Base-by-base conservation (phyloP, 2,329 filamentous ascomycete species). In the Bipolaris victoriae region DNA sequence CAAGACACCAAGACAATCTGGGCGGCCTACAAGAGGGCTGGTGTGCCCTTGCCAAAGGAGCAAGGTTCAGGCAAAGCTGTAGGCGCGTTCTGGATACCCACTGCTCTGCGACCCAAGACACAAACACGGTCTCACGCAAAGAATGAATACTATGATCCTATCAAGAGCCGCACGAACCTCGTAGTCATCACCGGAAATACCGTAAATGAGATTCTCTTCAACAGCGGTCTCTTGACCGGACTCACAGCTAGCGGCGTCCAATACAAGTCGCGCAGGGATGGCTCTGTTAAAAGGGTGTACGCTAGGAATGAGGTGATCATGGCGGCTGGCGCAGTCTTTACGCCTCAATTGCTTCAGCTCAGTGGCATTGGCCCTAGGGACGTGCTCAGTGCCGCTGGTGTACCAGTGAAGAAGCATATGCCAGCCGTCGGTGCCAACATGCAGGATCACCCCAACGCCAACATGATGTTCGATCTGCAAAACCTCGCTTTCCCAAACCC, bases 241-340 rank as follows among this genome's bases (percentile, higher is more conserved):
- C 57, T 63, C 35, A 62, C 56, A 7, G 66, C 68, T 15, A 67
- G 51, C n/a, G 66, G 67, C 1, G 60, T 69, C 3, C 62, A 69
- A 41, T 66, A 58, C 26, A 60, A 58, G n/a, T 68, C 66, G 2
- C 61, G 63, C 1, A 52, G 49, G 3, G 65, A 67, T 48, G 58
- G 61, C 5, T 62, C 65, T 0, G 46, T 64, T 7, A 64, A 62
- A 7, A 46, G 60, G 36, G 68, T 68, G 11, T 67, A 60, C n/a
- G 69, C 70, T 1, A 61, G 48, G 13, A 60, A 56, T 15, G 87
- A 89, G 61, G 81, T 88, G 7, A 81, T 90, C 36, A 70, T 90
- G 2, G 85, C 85, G 0, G 87, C 87, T 0, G 82, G 79, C 26
- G 76, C 65, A 84, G 39, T 81, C 82, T 66, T 86, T 83, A 9